These are phyloP conservation scores for Zygoascus meyerae DNA, from an alignment of 1,139 yeast species.

Conservation along the genomic window DNA sequence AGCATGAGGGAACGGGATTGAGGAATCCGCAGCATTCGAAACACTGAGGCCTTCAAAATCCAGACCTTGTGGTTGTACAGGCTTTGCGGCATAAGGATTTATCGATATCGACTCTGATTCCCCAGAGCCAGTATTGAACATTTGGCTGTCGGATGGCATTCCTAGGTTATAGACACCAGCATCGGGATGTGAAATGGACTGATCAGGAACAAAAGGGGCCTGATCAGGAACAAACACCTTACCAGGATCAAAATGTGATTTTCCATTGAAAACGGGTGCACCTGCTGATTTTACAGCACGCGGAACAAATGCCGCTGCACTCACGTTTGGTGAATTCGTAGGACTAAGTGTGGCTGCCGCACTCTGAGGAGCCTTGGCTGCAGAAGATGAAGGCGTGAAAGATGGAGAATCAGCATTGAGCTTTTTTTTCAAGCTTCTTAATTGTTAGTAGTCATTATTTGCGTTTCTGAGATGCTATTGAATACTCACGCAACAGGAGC, in stretches of 20 bases:
- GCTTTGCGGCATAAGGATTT: no score
- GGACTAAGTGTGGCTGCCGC: constrained; percentile 18
- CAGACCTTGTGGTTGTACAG: no score
- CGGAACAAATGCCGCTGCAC: constrained; percentile 22
- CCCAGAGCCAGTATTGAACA: no score
- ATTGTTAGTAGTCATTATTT: background rate
- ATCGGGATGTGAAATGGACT: background rate
- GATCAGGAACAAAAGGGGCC: background rate
- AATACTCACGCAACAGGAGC: constrained; percentile 3
- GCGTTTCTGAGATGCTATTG: background rate
- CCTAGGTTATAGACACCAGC: background rate
- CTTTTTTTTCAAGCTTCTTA: constrained; percentile 33
- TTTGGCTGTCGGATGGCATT: background rate
- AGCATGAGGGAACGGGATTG: background rate
- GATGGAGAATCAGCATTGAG: constrained; percentile 63
- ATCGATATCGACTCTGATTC: no score
- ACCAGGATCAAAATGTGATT: no score
- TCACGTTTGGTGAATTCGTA: constrained; percentile 12
- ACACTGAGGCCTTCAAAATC: no score
- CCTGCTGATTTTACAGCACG: background rate
- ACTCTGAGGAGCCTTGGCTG: constrained; percentile 17
- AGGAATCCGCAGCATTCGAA: no score
- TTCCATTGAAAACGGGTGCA: no score
- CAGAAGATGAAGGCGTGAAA: constrained; percentile 46
- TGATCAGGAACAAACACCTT: background rate